Percentiles rank a stretch among this genome's conserved stretches.
phyloP scores from a whole-genome alignment of 345 rosid genomes.

The Boechera retrofracta region DNA sequence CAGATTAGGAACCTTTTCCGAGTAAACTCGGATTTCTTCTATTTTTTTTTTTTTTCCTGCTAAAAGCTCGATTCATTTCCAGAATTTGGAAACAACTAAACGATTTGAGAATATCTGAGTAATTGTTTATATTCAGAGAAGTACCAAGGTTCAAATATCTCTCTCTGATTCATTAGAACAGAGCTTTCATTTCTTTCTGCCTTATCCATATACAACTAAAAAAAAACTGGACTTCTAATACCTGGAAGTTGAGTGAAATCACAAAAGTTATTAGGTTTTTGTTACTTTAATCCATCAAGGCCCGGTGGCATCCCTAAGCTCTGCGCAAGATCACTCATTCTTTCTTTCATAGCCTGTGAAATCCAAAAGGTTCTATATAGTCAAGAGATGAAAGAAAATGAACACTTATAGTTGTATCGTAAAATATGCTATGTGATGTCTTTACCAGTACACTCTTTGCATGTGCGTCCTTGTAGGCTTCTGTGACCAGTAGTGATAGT shows the following conservation, averaged over 20 bases:
- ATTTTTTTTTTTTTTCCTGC: neutral
- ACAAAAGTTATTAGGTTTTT: neutral
- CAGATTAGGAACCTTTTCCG: slow-evolving; percentile 39
- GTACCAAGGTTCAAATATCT: slow-evolving; percentile 25
- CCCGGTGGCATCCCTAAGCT: slow-evolving; percentile 96
- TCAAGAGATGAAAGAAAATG: slow-evolving; percentile 10
- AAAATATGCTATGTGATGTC: slow-evolving; percentile 11
- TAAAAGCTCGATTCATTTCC: slow-evolving; percentile 38
- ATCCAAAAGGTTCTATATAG: neutral
- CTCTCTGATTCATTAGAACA: slow-evolving; percentile 22
- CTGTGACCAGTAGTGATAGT: slow-evolving; percentile 74
- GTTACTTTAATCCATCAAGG: slow-evolving; percentile 69
- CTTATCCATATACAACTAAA: slow-evolving; percentile 24
- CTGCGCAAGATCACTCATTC: slow-evolving; percentile 90
- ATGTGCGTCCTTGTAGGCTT: slow-evolving; percentile 95
- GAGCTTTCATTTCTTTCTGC: slow-evolving; percentile 22
- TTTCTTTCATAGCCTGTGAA: slow-evolving; percentile 86
- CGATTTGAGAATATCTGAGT: slow-evolving; percentile 28
- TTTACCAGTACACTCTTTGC: slow-evolving; percentile 83
- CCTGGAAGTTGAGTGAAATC: slow-evolving; percentile 15
- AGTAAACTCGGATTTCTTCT: slow-evolving; percentile 30
- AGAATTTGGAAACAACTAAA: slow-evolving; percentile 29
- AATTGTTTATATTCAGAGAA: slow-evolving; percentile 33
- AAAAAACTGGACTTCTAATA: slow-evolving; percentile 21
- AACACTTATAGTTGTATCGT: neutral